Evolutionary conservation across 225 moss, liverwort and hornwort genomes (phyloP).

Genomic region (Asterella californica): DNA sequence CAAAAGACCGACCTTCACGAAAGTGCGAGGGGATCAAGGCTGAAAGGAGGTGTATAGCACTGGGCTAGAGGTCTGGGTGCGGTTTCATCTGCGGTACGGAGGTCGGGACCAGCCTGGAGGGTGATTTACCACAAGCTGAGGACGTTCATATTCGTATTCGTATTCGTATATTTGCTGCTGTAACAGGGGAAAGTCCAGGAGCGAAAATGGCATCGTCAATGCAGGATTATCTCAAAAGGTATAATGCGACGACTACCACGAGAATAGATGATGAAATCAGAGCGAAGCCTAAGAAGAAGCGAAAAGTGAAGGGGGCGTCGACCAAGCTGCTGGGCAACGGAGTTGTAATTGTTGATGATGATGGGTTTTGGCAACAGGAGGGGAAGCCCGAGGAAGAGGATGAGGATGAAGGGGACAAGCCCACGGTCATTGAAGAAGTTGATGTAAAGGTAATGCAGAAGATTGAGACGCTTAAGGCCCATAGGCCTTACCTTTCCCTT

Average conservation of each 20-base stretch:
- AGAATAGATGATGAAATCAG: slow-evolving; percentile 27
- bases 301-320: slow-evolving; percentile 8
- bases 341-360: slow-evolving; percentile 74
- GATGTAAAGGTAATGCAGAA: slow-evolving; percentile 93
- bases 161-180: no score
- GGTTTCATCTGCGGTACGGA: no score
- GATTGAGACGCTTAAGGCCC: slow-evolving; percentile 68
- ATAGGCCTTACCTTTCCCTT: slow-evolving; percentile 87
- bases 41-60: no score
- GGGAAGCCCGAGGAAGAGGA: slow-evolving; percentile 59
- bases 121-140: no score
- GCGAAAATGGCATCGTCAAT: slow-evolving; percentile 53
- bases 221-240: slow-evolving; percentile 73
- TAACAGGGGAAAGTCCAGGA: neutral
- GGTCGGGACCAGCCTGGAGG: no score
- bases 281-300: slow-evolving; percentile 59
- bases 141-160: no score
- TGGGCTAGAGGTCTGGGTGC: no score
- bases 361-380: slow-evolving; percentile 67
- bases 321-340: slow-evolving; percentile 40
- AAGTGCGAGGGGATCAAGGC: no score
- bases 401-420: slow-evolving; percentile 63
- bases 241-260: slow-evolving; percentile 26
- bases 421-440: slow-evolving; percentile 84
- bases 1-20: no score